Evolutionary conservation across 2,329 filamentous ascomycete species (phyloP), one percentile per base, ranked within the genome.

Genomic region (Paracoccidioides lutzii): DNA sequence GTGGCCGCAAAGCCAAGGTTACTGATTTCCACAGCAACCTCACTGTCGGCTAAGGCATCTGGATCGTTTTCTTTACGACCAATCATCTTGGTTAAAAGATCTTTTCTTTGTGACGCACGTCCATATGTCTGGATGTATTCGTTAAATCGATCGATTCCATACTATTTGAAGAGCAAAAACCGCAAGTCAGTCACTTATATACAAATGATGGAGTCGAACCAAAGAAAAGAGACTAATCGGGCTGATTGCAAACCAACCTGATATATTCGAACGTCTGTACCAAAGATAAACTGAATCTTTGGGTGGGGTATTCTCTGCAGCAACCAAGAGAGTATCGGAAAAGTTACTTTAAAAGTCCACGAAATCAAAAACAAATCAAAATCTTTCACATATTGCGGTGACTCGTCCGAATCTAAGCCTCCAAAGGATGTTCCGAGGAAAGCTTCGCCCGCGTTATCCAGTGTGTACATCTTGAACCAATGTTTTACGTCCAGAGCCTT

Each of bases 371-470:
- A 40, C 6, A 52, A 15, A 37, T 58, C 57, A 30, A 56, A 46
- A 42, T 58, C 57, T n/a, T 53, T 55, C 22, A 56, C 49, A 28
- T 53, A 56, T 43, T 49, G 54, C 15, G 54, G 57, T 45, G 50
- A 30, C n/a, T 53, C 54, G 32, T 52, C 51, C 32, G 48, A 53
- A 22, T 53, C 49, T 30, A 58, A 32, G 10, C 54, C 57, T 3
- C 53, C 54, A 53, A 58, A 58, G 12, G 57, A 50, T 41, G 55
- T 40, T n/a, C 57, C 57, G 10, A 58, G 57, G 44, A 58, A 58
- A 22, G 55, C 46, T 35, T 58, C 51, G 12, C 56, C 54, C 30
- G 55, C 44, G 45, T 50, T 50, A 44, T 55, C 53, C 45, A 55
- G 38, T 12, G 53, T 51, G 45, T 55, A 55, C 53, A 55, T 55